Conservation (phyloP, 345 rosid species). For the Noccaea caerulescens region DNA sequence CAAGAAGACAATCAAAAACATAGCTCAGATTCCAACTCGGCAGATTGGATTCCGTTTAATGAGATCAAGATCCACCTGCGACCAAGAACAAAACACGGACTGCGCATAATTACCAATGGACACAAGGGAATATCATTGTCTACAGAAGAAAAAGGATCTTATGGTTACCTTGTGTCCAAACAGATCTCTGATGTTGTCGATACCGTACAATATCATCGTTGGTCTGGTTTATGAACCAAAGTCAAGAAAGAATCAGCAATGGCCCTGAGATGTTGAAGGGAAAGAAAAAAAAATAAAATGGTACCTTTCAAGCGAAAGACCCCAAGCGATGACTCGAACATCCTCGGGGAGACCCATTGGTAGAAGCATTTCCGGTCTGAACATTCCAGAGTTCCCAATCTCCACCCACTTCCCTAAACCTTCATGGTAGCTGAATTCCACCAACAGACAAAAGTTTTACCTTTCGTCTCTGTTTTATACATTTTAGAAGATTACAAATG, state of each 20-base stretch:
- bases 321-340: slow-evolving; percentile 90
- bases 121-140: neutral
- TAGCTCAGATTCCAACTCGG: slow-evolving; percentile 55
- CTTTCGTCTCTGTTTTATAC: neutral
- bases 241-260: slow-evolving; percentile 2
- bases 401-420: slow-evolving; percentile 87
- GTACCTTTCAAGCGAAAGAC: slow-evolving; percentile 98
- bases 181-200: slow-evolving; percentile 87
- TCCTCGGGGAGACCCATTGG: slow-evolving; percentile 98
- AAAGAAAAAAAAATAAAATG: too few relatives aligned
- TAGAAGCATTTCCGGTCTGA: slow-evolving; percentile 90
- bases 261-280: neutral
- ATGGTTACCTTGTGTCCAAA: slow-evolving; percentile 86
- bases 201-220: slow-evolving; percentile 85
- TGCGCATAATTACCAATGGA: too few relatives aligned
- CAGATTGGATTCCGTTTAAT: slow-evolving; percentile 78
- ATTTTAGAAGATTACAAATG: slow-evolving; percentile 1
- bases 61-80: slow-evolving; percentile 85
- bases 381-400: slow-evolving; percentile 96
- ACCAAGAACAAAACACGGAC: neutral
- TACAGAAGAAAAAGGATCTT: neutral
- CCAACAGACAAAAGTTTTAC: neutral
- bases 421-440: slow-evolving; percentile 72
- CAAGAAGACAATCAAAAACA: neutral
- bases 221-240: slow-evolving; percentile 57